Evolutionary conservation across 148 eudicot genomes (phyloP), one percentile per base, ranked within the genome.

Genomic region (Camellia granthamiana): DNA sequence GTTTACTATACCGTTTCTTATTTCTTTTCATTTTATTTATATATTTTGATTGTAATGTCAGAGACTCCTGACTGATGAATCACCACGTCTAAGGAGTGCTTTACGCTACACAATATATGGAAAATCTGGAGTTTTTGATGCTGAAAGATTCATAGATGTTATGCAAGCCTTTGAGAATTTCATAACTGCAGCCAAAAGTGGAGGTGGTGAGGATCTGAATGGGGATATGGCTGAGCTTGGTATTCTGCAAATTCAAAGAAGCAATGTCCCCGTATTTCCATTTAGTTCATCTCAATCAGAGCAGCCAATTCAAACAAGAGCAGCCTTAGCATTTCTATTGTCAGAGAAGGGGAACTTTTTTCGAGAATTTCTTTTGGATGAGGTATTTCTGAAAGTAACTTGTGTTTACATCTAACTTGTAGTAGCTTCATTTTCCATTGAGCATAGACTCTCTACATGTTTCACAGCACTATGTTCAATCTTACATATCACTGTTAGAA

Each of bases 121-220:
- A 60, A 93, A 89, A 86, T 83, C 97, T 79, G 99, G 99, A 76
- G 93, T 93, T 68, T 96, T 96, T 86, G 95, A 96, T 86, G 99
- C 99, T 62, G 99, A 93, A 84, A 90, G 99, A 83, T 96, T 96
- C 78, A 89, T 96, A 67, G 99, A 96, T 88, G 99, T 96, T 69
- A 96, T 96, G 99, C 98, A 96, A 96, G 99, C 99, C 81, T 96
- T 96, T 76, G 99, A 96, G 80, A 93, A 19, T 78, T 96, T 96
- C 83, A 90, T 91, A 73, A 87, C 90, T 71, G 97, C 99, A 21
- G 99, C 99, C 51, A 96, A 91, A 90, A 96, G 99, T 81, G 99
- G 98, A 81, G 99, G 99, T 56, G 99, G 99, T 70, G 98, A 93
- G 82, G 74, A 83, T 82, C 58, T 96, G 78, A 90, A 86, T 73